Evolutionary conservation across 169 alveolate species (phyloP), one percentile per base, ranked within the genome.

Genomic region (Hepatocystis sp.): DNA sequence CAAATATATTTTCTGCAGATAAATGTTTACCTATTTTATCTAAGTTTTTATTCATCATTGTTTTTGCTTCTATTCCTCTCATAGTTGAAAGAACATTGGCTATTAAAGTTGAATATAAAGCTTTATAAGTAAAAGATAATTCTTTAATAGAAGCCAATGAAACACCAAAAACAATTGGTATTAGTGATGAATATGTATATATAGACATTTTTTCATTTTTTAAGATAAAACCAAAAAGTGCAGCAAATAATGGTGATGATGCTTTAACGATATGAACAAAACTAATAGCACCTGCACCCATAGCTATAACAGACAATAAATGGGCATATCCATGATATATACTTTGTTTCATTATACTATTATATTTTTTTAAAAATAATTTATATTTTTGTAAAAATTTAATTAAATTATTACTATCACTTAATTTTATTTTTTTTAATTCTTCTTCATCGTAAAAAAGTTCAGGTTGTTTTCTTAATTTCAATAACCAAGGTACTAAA

Each of bases 141-240:
- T 91, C 93, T 78, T 71, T 44, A 52, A 34, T 47, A 11, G 96
- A 76, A n/a, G 96, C 93, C 63, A 91, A 49, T 3, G 93, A 90
- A 4, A 91, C 94, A 11, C 96, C 96, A 15, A 85, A 76, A 2
- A 93, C 91, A 36, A 93, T 85, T 32, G 96, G 96, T 4, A 93
- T 4, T 44, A 93, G 66, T 19, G 93, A 88, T 28, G 91, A 60
- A 84, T 52, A 93, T 7, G 96, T 84, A 36, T 66, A 61, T 17
- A 91, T 25, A 0, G 94, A 85, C 71, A 85, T 76, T 86, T 67
- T 84, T 60, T 85, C 52, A 36, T 84, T 91, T 30, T 34, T 71
- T 28, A 84, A 66, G 53, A 90, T 49, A 56, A 58, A 64, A 28
- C 94, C 68, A 13, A 93, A 25, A 19, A 90, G 67, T 1, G 96